These are phyloP conservation scores for Aspergillus sp. DNA, from an alignment of 2,329 filamentous ascomycete genomes.

Conservation along the genomic window DNA sequence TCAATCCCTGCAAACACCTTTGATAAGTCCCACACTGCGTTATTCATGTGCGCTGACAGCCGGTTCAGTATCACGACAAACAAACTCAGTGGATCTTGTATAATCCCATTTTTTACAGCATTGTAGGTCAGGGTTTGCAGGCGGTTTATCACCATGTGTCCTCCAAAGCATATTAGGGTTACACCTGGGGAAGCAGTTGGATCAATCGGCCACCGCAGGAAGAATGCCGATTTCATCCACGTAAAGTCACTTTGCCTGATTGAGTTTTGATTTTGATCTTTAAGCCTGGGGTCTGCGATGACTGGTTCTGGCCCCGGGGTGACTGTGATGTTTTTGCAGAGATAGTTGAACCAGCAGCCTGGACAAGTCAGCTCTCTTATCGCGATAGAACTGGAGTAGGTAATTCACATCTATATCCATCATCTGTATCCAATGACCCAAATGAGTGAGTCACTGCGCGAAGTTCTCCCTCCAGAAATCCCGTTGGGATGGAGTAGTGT, in stretches of 20 bases:
- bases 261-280: background rate
- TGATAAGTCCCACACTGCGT: background rate
- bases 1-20: background rate
- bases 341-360: slow-evolving; percentile 1
- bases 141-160: background rate
- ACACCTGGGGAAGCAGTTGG: too few relatives aligned
- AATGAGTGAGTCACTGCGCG: background rate
- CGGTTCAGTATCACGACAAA: background rate
- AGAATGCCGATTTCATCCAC: background rate
- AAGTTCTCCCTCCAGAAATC: background rate
- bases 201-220: background rate
- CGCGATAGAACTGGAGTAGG: too few relatives aligned
- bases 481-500: background rate
- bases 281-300: background rate
- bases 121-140: background rate
- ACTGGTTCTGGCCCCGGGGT: background rate
- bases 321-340: slow-evolving; percentile 1
- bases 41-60: background rate
- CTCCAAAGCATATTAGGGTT: background rate
- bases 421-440: background rate
- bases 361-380: background rate
- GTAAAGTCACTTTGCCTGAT: background rate
- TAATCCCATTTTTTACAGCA: background rate
- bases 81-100: background rate
- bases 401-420: background rate